phyloP scores from a whole-genome alignment of 2,329 filamentous ascomycete genomes.

The Rachicladosporium sp. region DNA sequence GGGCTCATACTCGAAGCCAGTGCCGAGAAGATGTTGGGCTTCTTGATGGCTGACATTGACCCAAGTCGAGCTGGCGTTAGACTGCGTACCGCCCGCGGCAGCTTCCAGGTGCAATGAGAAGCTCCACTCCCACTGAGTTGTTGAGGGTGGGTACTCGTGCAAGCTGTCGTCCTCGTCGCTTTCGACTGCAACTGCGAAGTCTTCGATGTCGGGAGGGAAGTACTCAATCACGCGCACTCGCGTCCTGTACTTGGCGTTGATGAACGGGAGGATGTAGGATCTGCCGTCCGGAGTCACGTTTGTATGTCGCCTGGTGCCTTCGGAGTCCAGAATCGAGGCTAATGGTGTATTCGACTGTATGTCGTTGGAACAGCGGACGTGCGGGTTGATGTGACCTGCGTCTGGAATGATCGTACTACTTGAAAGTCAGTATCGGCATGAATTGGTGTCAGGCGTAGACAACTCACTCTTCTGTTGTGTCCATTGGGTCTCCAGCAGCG shows the following conservation, averaged over 20 bases:
- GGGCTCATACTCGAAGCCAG: constrained; percentile 37
- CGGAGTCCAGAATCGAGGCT: constrained; percentile 37
- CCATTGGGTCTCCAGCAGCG: background rate
- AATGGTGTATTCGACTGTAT: constrained; percentile 30
- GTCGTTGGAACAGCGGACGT: constrained; percentile 29
- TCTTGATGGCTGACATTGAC: constrained; percentile 52
- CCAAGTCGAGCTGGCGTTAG: constrained; percentile 41
- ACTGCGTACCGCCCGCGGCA: background rate
- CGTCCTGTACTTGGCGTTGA: constrained; percentile 56
- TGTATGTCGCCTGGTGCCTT: constrained; percentile 31
- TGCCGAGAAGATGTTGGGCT: constrained; percentile 44
- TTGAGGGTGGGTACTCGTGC: constrained; percentile 25
- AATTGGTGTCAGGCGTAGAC: too few relatives aligned
- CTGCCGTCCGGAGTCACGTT: constrained; percentile 25
- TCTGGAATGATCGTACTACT: constrained; percentile 24
- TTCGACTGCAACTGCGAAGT: constrained; percentile 45
- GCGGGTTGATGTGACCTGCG: constrained; percentile 12
- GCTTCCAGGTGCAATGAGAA: constrained; percentile 59
- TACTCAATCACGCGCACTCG: constrained; percentile 74
- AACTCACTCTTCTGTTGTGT: background rate
- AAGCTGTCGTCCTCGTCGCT: constrained; percentile 13
- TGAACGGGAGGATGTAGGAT: constrained; percentile 17
- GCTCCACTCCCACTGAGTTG: constrained; percentile 61
- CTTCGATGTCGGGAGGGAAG: constrained; percentile 53
- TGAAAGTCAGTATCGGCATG: background rate